phyloP scores from a whole-genome alignment of 768 basidiomycete species.

The Hericium rajendrae region DNA sequence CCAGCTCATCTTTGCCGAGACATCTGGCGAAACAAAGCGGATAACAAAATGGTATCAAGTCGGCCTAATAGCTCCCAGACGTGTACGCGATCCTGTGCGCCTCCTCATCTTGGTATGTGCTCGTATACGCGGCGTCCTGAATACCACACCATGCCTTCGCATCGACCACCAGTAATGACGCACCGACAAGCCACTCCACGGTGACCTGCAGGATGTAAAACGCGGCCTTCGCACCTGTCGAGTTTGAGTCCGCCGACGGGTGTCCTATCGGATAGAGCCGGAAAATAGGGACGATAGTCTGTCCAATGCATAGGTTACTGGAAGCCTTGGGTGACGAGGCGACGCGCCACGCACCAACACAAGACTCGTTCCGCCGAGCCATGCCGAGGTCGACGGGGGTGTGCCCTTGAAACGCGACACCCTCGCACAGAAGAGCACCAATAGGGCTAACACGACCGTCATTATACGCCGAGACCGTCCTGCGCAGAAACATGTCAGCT shows the following conservation, averaged over 20 bases:
- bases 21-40: too few relatives aligned
- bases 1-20: too few relatives aligned
- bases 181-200: not conserved
- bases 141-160: not conserved
- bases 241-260: not conserved
- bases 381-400: not conserved
- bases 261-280: not conserved
- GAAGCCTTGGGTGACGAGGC: not conserved
- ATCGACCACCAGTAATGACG: not conserved
- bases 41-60: too few relatives aligned
- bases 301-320: too few relatives aligned
- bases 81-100: not conserved
- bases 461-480: not conserved
- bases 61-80: not conserved
- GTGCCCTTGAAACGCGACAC: not conserved
- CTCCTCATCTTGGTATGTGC: not conserved
- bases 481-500: not conserved
- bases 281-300: not conserved
- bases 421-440: not conserved
- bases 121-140: not conserved
- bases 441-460: not conserved
- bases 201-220: not conserved
- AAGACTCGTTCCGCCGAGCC: not conserved
- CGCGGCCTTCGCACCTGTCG: not conserved
- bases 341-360: not conserved